Conservation (phyloP, 768 basidiomycete genomes). For the Kwoniella sp. region DNA sequence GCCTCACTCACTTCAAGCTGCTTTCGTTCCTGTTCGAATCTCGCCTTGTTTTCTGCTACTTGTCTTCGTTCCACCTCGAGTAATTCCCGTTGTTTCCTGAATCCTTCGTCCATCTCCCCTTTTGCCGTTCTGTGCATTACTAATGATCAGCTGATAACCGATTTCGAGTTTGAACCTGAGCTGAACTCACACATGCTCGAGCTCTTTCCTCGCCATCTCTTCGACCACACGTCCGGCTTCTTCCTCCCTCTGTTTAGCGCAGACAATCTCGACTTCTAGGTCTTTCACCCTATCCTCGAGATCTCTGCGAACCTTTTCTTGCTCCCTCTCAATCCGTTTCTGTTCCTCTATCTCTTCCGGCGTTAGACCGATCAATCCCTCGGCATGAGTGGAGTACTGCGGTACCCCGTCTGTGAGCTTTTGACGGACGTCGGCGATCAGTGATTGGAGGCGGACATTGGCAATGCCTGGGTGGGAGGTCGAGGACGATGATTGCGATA, state of each 20-base stretch:
- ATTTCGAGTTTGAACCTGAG: not conserved
- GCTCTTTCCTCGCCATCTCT: constrained; percentile 34
- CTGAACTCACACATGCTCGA: constrained; percentile 23
- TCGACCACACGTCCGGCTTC: constrained; percentile 42
- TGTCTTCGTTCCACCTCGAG: constrained; percentile 38
- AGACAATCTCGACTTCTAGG: constrained; percentile 46
- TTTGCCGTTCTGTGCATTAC: constrained; percentile 17
- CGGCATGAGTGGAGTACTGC: not conserved
- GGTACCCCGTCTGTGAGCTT: constrained; percentile 18
- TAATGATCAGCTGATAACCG: not conserved
- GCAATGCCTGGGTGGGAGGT: constrained; percentile 52
- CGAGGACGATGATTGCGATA: constrained; percentile 40
- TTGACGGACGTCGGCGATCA: constrained; percentile 38
- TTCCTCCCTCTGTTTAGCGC: constrained; percentile 41
- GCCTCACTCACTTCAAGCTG: constrained; percentile 44
- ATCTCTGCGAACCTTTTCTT: constrained; percentile 35
- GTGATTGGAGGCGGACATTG: constrained; percentile 38
- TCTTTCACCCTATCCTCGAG: constrained; percentile 51
- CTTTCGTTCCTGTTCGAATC: constrained; percentile 38
- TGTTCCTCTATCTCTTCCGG: constrained; percentile 40
- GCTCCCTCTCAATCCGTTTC: constrained; percentile 40
- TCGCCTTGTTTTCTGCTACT: constrained; percentile 32
- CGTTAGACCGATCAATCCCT: not conserved
- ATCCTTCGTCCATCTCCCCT: constrained; percentile 15
- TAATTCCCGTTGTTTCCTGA: constrained; percentile 22